Base-by-base conservation (phyloP, 1,139 yeast genomes). In the Yamadazyma triangularis region DNA sequence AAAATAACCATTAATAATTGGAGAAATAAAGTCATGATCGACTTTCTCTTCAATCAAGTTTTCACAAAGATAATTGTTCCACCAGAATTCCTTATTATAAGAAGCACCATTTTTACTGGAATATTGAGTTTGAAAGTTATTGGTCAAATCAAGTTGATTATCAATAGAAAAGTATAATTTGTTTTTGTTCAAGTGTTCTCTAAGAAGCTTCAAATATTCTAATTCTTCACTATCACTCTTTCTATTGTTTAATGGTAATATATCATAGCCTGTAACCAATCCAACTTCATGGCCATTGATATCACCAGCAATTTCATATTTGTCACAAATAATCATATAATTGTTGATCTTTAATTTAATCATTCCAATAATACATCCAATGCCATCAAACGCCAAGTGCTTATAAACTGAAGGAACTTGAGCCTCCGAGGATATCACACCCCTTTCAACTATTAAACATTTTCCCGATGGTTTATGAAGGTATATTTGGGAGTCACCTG, bases 1-100 rank as follows among this genome's bases (percentile, higher is more conserved):
- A 35, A 73, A 75, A 48, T 82, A 88, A 6, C 97, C 98, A 50
- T 83, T 87, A 37, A 89, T 82, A 29, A 84, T 69, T 1, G 95
- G 95, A 22, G 84, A 73, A 22, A 86, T 65, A 50, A 85, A 88
- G 8, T 58, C 59, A 11, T 60, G 58, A 4, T 57, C 54, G 1
- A 56, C 56, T 2, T 77, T 70, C 20, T 63, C 50, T 10, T 58
- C 65, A 31, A 78, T 56, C 35, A 89, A 58, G 11, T 75, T 83
- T 36, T 67, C 65, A 24, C 77, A 65, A 32, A 85, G 69, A 48
- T 73, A 83, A 42, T 72, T 60, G 59, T 93, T 91, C 98, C 99
- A 91, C 73, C 88, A 87, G 57, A 88, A 91, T 34, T 95, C 75
- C 9, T 64, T 59, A 50, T 88, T 95, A 29, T 48, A 42, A 13